A percentile compares a stretch with the other conserved stretches of the same genome.
These are phyloP conservation scores for Paramyrothecium sp. DNA, from an alignment of 2,329 filamentous ascomycete genomes.

Conservation along the genomic window DNA sequence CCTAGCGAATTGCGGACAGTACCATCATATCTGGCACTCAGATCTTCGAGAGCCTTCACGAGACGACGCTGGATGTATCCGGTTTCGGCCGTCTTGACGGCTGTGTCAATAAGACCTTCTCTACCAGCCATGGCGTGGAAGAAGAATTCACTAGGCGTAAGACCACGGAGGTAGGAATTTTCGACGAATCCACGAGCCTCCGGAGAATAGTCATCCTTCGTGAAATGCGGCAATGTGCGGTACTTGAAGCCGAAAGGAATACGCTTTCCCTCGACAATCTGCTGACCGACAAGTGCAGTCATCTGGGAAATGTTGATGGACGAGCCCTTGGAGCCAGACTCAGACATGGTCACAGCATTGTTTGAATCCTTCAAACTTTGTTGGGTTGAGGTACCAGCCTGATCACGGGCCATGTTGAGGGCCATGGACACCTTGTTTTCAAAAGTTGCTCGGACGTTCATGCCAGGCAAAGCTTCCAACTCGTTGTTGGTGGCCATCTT, in stretches of 20 bases:
- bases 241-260: conserved; percentile 99
- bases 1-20: conserved; percentile 96
- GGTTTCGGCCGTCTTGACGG: conserved; percentile 98
- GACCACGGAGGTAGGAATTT: conserved; percentile 93
- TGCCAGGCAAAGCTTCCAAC: conserved; percentile 91
- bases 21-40: conserved; percentile 96
- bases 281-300: conserved; percentile 96
- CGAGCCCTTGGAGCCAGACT: conserved; percentile 96
- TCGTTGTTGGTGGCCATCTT: conserved; percentile 77
- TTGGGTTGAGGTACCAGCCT: conserved; percentile 89
- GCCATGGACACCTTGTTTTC: conserved; percentile 95
- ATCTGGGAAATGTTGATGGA: conserved; percentile 99
- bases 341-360: conserved; percentile 95
- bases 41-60: conserved; percentile 96
- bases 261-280: conserved; percentile 97
- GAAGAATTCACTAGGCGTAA: conserved; percentile 96
- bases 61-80: conserved; percentile 98
- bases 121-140: conserved; percentile 99
- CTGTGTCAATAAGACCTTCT: conserved; percentile 98
- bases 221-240: conserved; percentile 93
- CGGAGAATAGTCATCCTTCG: conserved; percentile 98
- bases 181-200: conserved; percentile 97
- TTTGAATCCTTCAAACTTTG: conserved; percentile 93
- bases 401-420: conserved; percentile 92
- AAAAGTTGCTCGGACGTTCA: conserved; percentile 98